Percentiles rank a stretch among this genome's conserved stretches.
Evolutionary conservation across 2,329 filamentous ascomycete genomes (phyloP).

Genomic region (Diaporthe citri): DNA sequence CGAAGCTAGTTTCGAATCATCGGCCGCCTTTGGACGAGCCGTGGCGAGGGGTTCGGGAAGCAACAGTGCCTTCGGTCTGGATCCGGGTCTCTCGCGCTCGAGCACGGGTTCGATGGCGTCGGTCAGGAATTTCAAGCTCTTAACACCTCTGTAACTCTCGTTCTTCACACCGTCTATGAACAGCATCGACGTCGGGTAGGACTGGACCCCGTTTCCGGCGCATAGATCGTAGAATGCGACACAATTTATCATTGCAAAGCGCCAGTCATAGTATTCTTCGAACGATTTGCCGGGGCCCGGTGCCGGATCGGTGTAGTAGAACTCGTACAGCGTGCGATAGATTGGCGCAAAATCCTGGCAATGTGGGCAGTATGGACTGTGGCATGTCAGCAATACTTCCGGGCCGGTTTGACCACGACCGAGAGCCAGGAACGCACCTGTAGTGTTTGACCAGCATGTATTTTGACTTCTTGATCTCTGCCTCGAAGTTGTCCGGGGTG

Average conservation of each 20-base stretch:
- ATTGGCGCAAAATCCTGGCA: conserved; percentile 85
- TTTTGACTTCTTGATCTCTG: conserved; percentile 66
- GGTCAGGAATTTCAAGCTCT: conserved; percentile 75
- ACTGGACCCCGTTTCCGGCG: conserved; percentile 71
- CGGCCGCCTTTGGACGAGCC: conserved; percentile 40
- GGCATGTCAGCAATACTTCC: conserved; percentile 46
- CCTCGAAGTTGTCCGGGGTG: conserved; percentile 68
- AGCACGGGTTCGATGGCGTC: conserved; percentile 80
- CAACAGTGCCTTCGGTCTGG: conserved; percentile 75
- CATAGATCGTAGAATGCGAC: conserved; percentile 86
- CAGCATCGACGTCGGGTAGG: conserved; percentile 82
- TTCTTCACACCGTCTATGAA: conserved; percentile 82
- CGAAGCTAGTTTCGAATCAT: conserved; percentile 35
- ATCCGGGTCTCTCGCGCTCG: conserved; percentile 84
- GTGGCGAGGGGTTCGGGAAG: conserved; percentile 80
- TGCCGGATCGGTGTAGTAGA: conserved; percentile 88
- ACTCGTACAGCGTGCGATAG: conserved; percentile 95
- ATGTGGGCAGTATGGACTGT: conserved; percentile 74
- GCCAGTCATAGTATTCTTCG: conserved; percentile 86
- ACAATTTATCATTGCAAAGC: conserved; percentile 90
- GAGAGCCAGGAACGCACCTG: conserved; percentile 62
- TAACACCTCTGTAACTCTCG: conserved; percentile 74
- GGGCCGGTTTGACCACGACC: conserved; percentile 28
- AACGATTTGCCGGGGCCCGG: conserved; percentile 73
- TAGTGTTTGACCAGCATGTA: conserved; percentile 73